Evolutionary conservation across 805 yeast species (phyloP), one percentile per base, ranked within the genome.

Genomic region (Candida hispaniensis): DNA sequence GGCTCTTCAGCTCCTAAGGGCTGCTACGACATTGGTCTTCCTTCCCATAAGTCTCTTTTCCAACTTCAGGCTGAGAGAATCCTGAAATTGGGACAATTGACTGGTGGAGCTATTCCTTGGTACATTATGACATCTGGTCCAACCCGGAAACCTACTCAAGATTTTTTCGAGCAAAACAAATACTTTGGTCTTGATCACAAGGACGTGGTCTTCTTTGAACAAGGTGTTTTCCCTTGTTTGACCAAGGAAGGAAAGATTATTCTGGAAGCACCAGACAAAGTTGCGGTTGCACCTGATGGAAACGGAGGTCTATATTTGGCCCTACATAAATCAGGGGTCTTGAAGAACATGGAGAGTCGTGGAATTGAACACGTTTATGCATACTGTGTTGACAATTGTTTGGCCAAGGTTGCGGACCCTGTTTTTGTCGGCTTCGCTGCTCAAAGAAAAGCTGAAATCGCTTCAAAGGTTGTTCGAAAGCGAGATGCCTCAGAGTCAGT

Each of bases 251-350:
- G 96, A 24, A 70, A 76, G 49, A 69, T 91, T 45, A 66, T 86
- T 39, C 51, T 83, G 51, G 73, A 72, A 43, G 55, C 73, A 6
- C 61, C 67, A 26, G 51, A 59, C 25, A 58, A 65, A 15, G 66
- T 82, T 22, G 76, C 85, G 16, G 79, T 79, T 49, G 80, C 95
- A 5, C 99, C 99, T 2, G 97, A 91, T 57, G 99, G 99, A 1
- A 91, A 91, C 55, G 99, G 99, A 40, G 99, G 99, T 2, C 64
- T 91, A 33, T 91, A 91, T 61, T 77, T 73, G 50, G 97, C 95
- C 1, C 65, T 91, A 23, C 59, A 61, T 47, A 68, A 68, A 26
- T 70, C 76, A 45, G 69, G 71, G 2, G 61, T 86, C 12, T 50
- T 91, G 18, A 68, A 69, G 5, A 94, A 88, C 54, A 71, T 91